A percentile compares a stretch with the other conserved stretches of the same genome.
phyloP scores from a whole-genome alignment of 148 eudicot genomes.

The Rheum nobile region DNA sequence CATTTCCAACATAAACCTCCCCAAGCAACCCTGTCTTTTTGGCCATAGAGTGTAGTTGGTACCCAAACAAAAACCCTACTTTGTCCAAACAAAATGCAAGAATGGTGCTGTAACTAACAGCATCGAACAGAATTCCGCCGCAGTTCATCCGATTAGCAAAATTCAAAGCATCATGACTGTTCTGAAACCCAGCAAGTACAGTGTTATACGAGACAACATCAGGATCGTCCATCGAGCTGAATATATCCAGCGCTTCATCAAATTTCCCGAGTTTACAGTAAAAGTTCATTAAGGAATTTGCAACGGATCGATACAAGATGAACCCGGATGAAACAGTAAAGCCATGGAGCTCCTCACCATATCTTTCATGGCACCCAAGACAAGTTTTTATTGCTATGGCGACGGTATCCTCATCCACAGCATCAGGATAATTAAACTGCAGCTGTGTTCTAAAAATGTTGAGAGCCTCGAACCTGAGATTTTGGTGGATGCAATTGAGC shows the following conservation, averaged over 20 bases:
- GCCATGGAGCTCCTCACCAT: slow-evolving; percentile 52
- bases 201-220: slow-evolving; percentile 81
- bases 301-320: slow-evolving; percentile 29
- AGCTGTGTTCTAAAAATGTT: slow-evolving; percentile 28
- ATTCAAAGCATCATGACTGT: slow-evolving; percentile 36
- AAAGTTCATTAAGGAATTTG: slow-evolving; percentile 81
- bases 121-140: slow-evolving; percentile 50
- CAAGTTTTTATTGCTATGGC: slow-evolving; percentile 71
- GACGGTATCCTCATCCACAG: slow-evolving; percentile 39
- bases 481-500: slow-evolving; percentile 35
- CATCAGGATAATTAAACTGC: slow-evolving; percentile 9
- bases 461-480: slow-evolving; percentile 37
- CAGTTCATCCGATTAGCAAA: slow-evolving; percentile 57
- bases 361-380: slow-evolving; percentile 28
- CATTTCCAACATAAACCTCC: slow-evolving; percentile 67
- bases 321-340: slow-evolving; percentile 59
- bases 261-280: slow-evolving; percentile 50
- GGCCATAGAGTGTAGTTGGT: slow-evolving; percentile 48
- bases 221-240: slow-evolving; percentile 33
- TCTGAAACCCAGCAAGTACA: slow-evolving; percentile 56
- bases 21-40: slow-evolving; percentile 39
- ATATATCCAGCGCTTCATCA: slow-evolving; percentile 30
- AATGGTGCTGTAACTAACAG: slow-evolving; percentile 26
- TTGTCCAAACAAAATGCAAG: slow-evolving; percentile 51
- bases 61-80: slow-evolving; percentile 52